Percentiles rank a stretch among this genome's conserved stretches.
Evolutionary conservation across 345 rosid species (phyloP).

Genomic region (Garcia nutans): DNA sequence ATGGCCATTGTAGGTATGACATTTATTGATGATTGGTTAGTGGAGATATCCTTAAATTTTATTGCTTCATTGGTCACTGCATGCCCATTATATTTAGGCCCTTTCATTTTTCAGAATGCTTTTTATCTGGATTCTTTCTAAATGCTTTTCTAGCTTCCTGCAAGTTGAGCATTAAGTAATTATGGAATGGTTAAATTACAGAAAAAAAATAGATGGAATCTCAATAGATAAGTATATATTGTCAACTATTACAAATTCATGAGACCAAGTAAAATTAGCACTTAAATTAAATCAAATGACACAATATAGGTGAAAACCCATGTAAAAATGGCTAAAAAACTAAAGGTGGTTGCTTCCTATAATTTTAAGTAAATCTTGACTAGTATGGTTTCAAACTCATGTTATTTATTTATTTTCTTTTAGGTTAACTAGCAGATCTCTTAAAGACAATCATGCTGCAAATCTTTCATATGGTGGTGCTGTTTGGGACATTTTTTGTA

Average conservation of each 20-base stretch:
- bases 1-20: background rate
- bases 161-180: background rate
- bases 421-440: constrained; percentile 34
- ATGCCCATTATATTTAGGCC: background rate
- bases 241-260: background rate
- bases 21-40: background rate
- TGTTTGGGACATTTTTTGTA: constrained; percentile 59
- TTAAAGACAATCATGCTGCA: constrained; percentile 12
- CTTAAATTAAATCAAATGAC: background rate
- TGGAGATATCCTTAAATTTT: background rate
- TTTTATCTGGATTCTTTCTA: background rate
- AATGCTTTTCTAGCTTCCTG: background rate
- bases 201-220: background rate
- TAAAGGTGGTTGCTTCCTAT: background rate
- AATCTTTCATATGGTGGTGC: constrained; percentile 43
- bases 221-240: too few relatives aligned
- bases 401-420: constrained; percentile 4
- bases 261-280: background rate
- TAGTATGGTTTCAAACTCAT: background rate
- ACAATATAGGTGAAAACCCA: background rate
- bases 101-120: background rate
- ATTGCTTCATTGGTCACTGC: background rate
- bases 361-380: background rate
- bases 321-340: background rate
- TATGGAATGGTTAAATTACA: background rate